Percentiles rank a stretch among this genome's conserved stretches.
Evolutionary conservation across 2,329 filamentous ascomycete genomes (phyloP).

Genomic region (Cladophialophora yegresii): DNA sequence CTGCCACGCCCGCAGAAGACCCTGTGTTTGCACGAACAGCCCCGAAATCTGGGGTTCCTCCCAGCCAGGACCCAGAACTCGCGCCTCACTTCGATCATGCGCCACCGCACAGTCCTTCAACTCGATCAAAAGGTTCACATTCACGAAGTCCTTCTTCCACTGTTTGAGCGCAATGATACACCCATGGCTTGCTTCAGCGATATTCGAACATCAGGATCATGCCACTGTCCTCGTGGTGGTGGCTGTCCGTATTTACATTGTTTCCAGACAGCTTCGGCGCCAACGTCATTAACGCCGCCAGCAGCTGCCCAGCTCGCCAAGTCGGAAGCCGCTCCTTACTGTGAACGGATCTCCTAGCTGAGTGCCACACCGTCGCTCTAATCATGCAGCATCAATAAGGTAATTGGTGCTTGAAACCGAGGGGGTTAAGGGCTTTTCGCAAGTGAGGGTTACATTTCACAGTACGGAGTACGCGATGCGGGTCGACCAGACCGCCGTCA

Average conservation of each 20-base stretch:
- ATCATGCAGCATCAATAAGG: background rate
- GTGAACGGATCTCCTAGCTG: background rate
- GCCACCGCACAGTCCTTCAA: slow-evolving; percentile 37
- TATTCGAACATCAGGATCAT: background rate
- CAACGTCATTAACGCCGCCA: background rate
- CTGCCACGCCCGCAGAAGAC: slow-evolving; percentile 49
- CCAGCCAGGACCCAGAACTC: slow-evolving; percentile 51
- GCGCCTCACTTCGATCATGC: slow-evolving; percentile 49
- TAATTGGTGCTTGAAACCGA: slow-evolving; percentile 1
- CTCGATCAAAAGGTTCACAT: slow-evolving; percentile 28
- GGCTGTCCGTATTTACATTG: background rate
- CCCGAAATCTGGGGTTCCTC: slow-evolving; percentile 43
- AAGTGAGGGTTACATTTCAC: background rate
- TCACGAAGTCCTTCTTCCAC: slow-evolving; percentile 27
- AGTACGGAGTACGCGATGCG: background rate
- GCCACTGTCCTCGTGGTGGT: background rate
- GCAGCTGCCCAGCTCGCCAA: background rate
- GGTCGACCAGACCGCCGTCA: slow-evolving; percentile 2
- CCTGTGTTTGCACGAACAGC: slow-evolving; percentile 47
- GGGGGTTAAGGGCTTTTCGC: background rate
- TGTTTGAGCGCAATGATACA: slow-evolving; percentile 15
- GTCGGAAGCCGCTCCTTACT: background rate
- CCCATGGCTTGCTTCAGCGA: background rate
- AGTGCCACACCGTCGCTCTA: background rate
- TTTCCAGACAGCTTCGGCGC: background rate